phyloP scores from a whole-genome alignment of 805 yeast genomes.

The Saccharomycopsis amapae region DNA sequence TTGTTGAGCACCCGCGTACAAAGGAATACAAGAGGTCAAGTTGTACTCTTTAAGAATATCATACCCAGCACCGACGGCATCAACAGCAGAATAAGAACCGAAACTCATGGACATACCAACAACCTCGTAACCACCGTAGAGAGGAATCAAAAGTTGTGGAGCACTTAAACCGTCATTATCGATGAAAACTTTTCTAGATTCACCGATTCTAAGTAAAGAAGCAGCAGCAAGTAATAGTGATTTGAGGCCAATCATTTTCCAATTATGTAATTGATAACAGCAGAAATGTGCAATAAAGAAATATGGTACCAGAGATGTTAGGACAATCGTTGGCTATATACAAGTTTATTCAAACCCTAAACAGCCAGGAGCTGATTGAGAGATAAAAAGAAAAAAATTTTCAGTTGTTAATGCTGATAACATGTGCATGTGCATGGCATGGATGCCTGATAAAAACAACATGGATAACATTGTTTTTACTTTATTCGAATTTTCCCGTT shows the following conservation, averaged over 20 bases:
- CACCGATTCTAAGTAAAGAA: background rate
- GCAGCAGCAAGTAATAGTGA: background rate
- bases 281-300: background rate
- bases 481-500: background rate
- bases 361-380: background rate
- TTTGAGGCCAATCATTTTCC: background rate
- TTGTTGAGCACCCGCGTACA: slow-evolving; percentile 33
- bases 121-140: slow-evolving; percentile 34
- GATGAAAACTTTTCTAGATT: slow-evolving; percentile 32
- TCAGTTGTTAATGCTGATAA: background rate
- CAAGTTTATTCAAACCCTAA: too few relatives aligned
- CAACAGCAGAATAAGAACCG: slow-evolving; percentile 35
- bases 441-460: background rate
- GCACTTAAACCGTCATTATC: slow-evolving; percentile 38
- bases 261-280: background rate
- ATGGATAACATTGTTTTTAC: too few relatives aligned
- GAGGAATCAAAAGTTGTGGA: slow-evolving; percentile 32
- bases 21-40: slow-evolving; percentile 32
- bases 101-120: slow-evolving; percentile 35
- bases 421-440: background rate
- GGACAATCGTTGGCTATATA: background rate
- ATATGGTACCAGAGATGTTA: background rate
- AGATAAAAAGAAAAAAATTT: background rate
- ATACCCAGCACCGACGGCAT: slow-evolving; percentile 32
- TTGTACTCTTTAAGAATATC: slow-evolving; percentile 30